Conservation (phyloP, 495 filamentous ascomycete genomes). For the Aspergillus homomorphus region DNA sequence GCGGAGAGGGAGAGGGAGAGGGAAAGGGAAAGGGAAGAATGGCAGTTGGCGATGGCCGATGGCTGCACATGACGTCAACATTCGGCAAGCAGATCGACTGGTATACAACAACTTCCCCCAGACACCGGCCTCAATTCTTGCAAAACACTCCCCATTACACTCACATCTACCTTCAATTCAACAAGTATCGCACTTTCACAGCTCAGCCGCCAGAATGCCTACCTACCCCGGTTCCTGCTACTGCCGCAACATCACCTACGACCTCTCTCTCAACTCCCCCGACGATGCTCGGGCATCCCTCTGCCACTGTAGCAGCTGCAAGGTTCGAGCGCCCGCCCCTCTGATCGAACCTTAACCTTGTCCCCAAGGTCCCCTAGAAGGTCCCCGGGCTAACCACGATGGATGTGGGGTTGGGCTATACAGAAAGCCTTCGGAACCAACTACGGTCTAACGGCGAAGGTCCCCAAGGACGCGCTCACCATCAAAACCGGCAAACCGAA, state of each 20-base stretch:
- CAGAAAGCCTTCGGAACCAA: conserved; percentile 61
- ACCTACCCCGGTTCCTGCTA: conserved; percentile 47
- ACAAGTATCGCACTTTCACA: not conserved
- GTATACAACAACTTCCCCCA: not conserved
- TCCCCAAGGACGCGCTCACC: conserved; percentile 45
- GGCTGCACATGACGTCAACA: conserved; percentile 1
- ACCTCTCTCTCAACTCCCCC: conserved; percentile 41
- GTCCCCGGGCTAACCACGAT: not conserved
- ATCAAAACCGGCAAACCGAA: conserved; percentile 42
- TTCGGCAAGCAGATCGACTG: not conserved
- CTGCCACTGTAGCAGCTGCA: conserved; percentile 65
- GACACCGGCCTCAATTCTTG: not conserved
- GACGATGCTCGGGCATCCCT: conserved; percentile 62
- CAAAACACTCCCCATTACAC: not conserved
- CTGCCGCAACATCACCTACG: conserved; percentile 47
- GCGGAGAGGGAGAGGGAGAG: not conserved
- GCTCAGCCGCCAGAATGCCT: conserved; percentile 22
- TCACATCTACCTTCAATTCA: not conserved
- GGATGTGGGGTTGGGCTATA: not conserved
- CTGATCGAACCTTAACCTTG: not conserved
- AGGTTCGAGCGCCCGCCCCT: conserved; percentile 26
- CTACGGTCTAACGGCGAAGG: conserved; percentile 63
- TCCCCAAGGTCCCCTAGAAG: not conserved
- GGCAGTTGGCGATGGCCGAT: too few species aligned
- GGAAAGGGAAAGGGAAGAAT: not conserved